A percentile compares a stretch with the other conserved stretches of the same genome.
These are phyloP conservation scores for Teratosphaeria zuluensis DNA, from an alignment of 2,329 filamentous ascomycete genomes.

Conservation along the genomic window DNA sequence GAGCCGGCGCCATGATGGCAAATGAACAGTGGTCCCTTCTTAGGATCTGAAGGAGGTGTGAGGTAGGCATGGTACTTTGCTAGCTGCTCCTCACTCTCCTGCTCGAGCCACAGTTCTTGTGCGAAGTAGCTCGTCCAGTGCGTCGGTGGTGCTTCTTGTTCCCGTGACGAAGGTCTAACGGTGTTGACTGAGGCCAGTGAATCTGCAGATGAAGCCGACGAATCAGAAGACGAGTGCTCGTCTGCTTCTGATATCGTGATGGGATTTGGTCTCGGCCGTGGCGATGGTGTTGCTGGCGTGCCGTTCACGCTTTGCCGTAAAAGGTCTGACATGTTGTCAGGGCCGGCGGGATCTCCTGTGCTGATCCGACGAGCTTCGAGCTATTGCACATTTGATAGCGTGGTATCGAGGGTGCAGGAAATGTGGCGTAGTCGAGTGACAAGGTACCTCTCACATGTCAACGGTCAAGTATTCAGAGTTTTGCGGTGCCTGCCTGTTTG, in stretches of 20 bases:
- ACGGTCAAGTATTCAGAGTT: neutral
- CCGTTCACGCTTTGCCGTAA: conserved; percentile 14
- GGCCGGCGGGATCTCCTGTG: neutral
- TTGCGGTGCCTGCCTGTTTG: neutral
- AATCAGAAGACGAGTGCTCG: conserved; percentile 42
- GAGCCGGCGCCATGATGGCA: conserved; percentile 93
- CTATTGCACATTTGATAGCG: neutral
- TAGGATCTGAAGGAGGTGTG: conserved; percentile 55
- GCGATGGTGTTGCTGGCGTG: conserved; percentile 1
- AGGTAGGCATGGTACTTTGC: conserved; percentile 79
- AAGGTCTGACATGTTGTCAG: conserved; percentile 18
- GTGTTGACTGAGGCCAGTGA: conserved; percentile 73
- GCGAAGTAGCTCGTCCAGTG: conserved; percentile 89
- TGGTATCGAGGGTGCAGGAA: neutral
- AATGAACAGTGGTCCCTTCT: conserved; percentile 73
- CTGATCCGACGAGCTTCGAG: neutral
- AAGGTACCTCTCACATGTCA: neutral
- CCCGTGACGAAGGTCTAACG: conserved; percentile 21
- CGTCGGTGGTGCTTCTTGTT: conserved; percentile 49
- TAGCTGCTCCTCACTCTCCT: conserved; percentile 26
- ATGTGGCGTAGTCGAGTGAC: neutral
- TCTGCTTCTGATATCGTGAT: conserved; percentile 23
- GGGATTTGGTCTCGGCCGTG: conserved; percentile 9
- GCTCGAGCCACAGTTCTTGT: conserved; percentile 67
- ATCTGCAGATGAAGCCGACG: conserved; percentile 57